A percentile compares a stretch with the other conserved stretches of the same genome.
phyloP scores from a whole-genome alignment of 305 asterid species.

The Fraxinus floribunda region DNA sequence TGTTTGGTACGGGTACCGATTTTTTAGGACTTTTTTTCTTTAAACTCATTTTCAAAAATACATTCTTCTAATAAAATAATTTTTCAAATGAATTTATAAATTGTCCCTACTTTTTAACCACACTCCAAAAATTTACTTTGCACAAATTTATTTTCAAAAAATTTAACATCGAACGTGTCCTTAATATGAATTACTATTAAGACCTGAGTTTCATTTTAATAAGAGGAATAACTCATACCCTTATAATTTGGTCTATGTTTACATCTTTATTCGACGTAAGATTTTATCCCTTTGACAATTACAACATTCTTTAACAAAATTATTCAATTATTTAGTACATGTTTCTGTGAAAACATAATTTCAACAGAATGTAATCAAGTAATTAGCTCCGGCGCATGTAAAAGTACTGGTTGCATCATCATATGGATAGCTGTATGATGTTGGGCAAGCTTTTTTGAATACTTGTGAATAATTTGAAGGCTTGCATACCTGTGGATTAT shows the following conservation, averaged over 20 bases:
- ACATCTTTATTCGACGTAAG: too few relatives aligned
- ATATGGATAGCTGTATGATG: conserved; percentile 57
- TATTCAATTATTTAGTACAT: neutral
- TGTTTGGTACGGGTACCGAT: neutral
- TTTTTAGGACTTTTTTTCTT: too few relatives aligned
- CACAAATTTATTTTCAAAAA: too few relatives aligned
- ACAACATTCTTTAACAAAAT: neutral
- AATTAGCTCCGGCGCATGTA: conserved; percentile 53
- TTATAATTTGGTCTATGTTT: too few relatives aligned
- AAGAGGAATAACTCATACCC: too few relatives aligned
- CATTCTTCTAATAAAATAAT: neutral
- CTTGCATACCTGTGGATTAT: conserved; percentile 41
- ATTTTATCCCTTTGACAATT: too few relatives aligned
- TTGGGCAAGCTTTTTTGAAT: conserved; percentile 61
- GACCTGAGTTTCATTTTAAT: too few relatives aligned
- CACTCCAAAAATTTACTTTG: neutral
- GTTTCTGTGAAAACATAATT: neutral
- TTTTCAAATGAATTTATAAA: too few relatives aligned
- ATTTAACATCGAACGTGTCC: too few relatives aligned
- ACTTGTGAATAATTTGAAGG: conserved; percentile 45
- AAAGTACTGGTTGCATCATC: conserved; percentile 59
- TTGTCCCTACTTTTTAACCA: neutral
- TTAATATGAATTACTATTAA: neutral
- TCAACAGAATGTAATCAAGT: conserved; percentile 51
- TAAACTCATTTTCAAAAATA: neutral